These are phyloP conservation scores for Stemphylium beticola DNA, from an alignment of 2,329 filamentous ascomycete species.

Conservation along the genomic window DNA sequence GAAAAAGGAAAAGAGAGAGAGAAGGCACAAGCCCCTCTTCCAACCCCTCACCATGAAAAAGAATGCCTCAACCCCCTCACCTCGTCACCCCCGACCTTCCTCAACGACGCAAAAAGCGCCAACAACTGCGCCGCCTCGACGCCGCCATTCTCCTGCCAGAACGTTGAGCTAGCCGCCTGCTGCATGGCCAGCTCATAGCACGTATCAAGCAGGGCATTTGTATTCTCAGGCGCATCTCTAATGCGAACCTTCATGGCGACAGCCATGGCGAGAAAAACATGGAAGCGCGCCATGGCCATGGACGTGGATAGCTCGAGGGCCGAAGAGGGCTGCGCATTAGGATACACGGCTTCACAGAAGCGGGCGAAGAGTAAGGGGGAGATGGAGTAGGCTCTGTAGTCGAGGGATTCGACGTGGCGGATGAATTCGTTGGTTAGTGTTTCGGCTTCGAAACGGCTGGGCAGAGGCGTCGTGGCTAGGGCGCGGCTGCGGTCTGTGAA, in stretches of 20 bases:
- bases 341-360: conserved; percentile 44
- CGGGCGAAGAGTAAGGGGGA: conserved; percentile 32
- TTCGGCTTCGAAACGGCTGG: conserved; percentile 47
- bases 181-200: conserved; percentile 48
- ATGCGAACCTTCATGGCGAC: conserved; percentile 46
- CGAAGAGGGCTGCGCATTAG: conserved; percentile 30
- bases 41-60: conserved; percentile 38
- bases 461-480: conserved; percentile 37
- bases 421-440: conserved; percentile 45
- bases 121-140: conserved; percentile 43
- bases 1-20: background rate
- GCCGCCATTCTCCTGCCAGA: conserved; percentile 44
- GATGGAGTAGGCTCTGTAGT: conserved; percentile 37
- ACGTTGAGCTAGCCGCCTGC: conserved; percentile 35
- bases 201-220: conserved; percentile 42
- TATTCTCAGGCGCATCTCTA: conserved; percentile 34
- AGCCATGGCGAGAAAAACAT: conserved; percentile 47
- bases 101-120: conserved; percentile 40
- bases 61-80: conserved; percentile 36
- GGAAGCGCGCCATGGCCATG: conserved; percentile 44
- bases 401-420: conserved; percentile 32
- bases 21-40: no score
- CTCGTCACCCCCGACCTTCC: conserved; percentile 25
- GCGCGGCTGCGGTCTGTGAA: conserved; percentile 43
- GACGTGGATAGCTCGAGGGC: conserved; percentile 29